Evolutionary conservation across 2,329 filamentous ascomycete species (phyloP).

Genomic region (Westerdykella aurantiaca): DNA sequence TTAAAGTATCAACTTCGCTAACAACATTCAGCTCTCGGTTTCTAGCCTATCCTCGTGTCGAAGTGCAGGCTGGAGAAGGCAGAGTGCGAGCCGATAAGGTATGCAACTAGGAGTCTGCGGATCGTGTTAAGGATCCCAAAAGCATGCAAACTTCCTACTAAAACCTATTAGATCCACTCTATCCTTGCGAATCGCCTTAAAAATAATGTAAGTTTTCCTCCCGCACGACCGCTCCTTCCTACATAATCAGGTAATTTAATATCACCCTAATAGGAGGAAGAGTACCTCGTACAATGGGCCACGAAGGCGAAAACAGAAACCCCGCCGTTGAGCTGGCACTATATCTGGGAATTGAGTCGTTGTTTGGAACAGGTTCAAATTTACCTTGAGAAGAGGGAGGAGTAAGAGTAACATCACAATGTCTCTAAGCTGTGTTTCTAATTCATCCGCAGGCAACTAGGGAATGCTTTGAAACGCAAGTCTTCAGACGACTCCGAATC

Average conservation of each 20-base stretch:
- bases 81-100: slow-evolving; percentile 21
- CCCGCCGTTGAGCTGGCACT: slow-evolving; percentile 42
- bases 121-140: not conserved
- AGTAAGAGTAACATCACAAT: slow-evolving; percentile 11
- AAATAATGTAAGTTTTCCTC: slow-evolving; percentile 14
- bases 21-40: too few species aligned
- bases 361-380: slow-evolving; percentile 40
- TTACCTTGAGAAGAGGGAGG: slow-evolving; percentile 34
- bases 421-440: too few species aligned
- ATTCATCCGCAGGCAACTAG: too few species aligned
- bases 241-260: slow-evolving; percentile 12
- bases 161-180: slow-evolving; percentile 13
- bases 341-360: slow-evolving; percentile 33
- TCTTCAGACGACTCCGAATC: too few species aligned
- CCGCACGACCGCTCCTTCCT: slow-evolving; percentile 9
- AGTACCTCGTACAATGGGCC: slow-evolving; percentile 42
- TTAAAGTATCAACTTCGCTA: too few species aligned
- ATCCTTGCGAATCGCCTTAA: slow-evolving; percentile 25
- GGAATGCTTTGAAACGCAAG: too few species aligned
- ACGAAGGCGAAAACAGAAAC: slow-evolving; percentile 6
- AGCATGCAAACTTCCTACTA: slow-evolving; percentile 3
- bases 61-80: too few species aligned
- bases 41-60: too few species aligned
- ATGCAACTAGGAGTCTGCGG: slow-evolving; percentile 2
- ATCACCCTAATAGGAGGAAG: slow-evolving; percentile 30